Conservation (phyloP, 148 eudicot species). For the Fagopyrum tataricum region DNA sequence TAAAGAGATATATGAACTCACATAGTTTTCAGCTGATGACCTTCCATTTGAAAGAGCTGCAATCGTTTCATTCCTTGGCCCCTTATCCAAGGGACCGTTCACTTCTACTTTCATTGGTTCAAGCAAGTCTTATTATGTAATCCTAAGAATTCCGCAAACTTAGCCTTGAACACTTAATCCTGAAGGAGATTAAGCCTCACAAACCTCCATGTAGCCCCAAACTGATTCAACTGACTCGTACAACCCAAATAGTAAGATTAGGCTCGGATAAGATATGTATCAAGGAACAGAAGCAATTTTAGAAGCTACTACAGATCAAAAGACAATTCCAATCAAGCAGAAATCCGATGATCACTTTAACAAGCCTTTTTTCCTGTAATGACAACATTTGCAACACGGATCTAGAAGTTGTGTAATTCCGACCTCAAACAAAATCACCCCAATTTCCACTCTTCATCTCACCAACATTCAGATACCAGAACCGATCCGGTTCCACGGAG, state of each 20-base stretch:
- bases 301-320: not conserved
- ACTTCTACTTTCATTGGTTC: constrained; percentile 43
- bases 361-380: not conserved
- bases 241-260: not conserved
- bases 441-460: not conserved
- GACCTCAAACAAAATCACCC: not conserved
- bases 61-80: constrained; percentile 28
- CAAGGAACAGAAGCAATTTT: not conserved
- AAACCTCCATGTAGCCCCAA: not conserved
- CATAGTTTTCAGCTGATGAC: constrained; percentile 26
- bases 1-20: constrained; percentile 42
- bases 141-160: not conserved
- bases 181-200: not conserved
- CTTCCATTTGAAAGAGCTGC: constrained; percentile 26
- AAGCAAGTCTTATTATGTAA: constrained; percentile 12
- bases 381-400: not conserved
- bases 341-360: not conserved
- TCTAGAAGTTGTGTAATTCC: not conserved
- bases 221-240: not conserved
- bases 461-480: not conserved
- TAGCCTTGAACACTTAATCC: not conserved
- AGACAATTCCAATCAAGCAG: not conserved
- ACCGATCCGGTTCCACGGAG: not conserved
- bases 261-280: not conserved
- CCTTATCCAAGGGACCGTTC: constrained; percentile 27